These are phyloP conservation scores for Metschnikowia vanudenii DNA, from an alignment of 805 yeast genomes.

Conservation along the genomic window DNA sequence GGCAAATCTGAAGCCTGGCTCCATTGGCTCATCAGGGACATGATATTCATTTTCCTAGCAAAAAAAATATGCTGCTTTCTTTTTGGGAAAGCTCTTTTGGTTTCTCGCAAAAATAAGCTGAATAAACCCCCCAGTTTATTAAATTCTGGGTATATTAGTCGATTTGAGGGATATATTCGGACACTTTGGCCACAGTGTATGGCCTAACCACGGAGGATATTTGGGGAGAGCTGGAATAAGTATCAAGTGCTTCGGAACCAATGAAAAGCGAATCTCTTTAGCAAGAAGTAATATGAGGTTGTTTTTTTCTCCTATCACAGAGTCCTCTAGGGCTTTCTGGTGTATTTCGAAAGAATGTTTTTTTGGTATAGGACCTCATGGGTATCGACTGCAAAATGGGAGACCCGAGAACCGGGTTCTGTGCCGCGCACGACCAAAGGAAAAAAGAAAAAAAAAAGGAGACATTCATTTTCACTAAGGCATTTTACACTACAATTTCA, in stretches of 20 bases:
- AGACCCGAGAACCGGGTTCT: constrained; percentile 13
- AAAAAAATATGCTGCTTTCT: background rate
- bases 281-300: background rate
- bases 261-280: background rate
- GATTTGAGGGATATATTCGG: too few species aligned
- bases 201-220: too few species aligned
- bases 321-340: background rate
- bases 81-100: background rate
- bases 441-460: background rate
- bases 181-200: too few species aligned
- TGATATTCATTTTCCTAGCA: constrained; percentile 5
- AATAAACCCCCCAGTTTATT: too few species aligned
- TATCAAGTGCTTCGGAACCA: too few species aligned
- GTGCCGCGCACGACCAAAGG: constrained; percentile 8
- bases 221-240: too few species aligned
- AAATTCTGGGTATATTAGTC: too few species aligned
- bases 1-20: constrained; percentile 12
- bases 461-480: background rate
- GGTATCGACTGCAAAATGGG: constrained; percentile 21
- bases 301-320: background rate
- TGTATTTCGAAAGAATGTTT: background rate
- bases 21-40: constrained; percentile 15
- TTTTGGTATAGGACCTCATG: background rate
- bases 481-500: too few species aligned
- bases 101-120: background rate